These are phyloP conservation scores for Cladosporium sp. DNA, from an alignment of 2,329 filamentous ascomycete species.

Conservation along the genomic window DNA sequence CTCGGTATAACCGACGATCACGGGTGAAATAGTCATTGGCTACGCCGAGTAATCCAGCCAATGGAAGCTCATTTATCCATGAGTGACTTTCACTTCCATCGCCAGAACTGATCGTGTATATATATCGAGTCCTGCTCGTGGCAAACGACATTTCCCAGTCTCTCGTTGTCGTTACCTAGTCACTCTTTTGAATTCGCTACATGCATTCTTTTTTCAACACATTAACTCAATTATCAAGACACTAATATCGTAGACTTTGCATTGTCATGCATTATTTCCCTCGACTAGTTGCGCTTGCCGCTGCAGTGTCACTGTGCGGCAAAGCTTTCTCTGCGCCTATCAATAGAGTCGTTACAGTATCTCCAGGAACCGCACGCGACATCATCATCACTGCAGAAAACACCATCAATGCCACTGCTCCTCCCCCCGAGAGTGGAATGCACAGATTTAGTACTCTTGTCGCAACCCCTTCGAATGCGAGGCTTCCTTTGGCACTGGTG, in stretches of 20 bases:
- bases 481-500: slow-evolving; percentile 37
- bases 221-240: not conserved
- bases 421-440: slow-evolving; percentile 7
- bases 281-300: not conserved
- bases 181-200: not conserved
- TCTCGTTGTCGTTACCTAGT: not conserved
- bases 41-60: not conserved
- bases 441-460: not conserved
- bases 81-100: not conserved
- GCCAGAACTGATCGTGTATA: not conserved
- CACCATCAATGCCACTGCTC: slow-evolving; percentile 29
- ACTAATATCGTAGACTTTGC: not conserved
- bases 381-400: slow-evolving; percentile 30
- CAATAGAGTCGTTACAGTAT: slow-evolving; percentile 19
- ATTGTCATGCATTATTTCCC: not conserved
- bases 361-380: slow-evolving; percentile 25
- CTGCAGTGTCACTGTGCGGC: slow-evolving; percentile 9
- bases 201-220: not conserved
- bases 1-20: not conserved
- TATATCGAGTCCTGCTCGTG: not conserved
- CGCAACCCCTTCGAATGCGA: slow-evolving; percentile 15
- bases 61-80: not conserved
- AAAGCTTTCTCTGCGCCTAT: slow-evolving; percentile 24
- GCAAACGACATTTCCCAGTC: not conserved
- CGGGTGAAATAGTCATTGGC: not conserved